These are phyloP conservation scores for Ophiostoma triangulosporum DNA, from an alignment of 2,329 filamentous ascomycete species.

Conservation along the genomic window DNA sequence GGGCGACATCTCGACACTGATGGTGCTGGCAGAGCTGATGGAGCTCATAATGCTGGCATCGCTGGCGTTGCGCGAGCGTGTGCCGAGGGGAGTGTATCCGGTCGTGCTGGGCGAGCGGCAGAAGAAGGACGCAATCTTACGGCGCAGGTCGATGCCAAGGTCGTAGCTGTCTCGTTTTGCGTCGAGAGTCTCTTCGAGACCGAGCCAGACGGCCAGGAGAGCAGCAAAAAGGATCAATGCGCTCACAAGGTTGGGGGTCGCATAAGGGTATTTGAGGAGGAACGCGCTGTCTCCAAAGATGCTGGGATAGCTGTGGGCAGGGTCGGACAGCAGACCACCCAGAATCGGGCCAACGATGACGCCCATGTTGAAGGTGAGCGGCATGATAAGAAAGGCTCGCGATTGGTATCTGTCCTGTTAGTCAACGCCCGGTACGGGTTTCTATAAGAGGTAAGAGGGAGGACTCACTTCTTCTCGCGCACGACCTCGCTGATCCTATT, in stretches of 20 bases:
- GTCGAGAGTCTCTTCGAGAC: constrained; percentile 41
- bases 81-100: constrained; percentile 24
- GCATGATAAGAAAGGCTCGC: constrained; percentile 29
- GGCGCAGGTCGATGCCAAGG: constrained; percentile 31
- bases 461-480: constrained; percentile 21
- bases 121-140: constrained; percentile 21
- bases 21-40: neutral
- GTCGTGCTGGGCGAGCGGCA: constrained; percentile 15
- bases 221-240: constrained; percentile 32
- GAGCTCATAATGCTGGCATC: constrained; percentile 16
- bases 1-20: neutral
- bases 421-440: no score
- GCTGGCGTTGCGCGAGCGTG: constrained; percentile 11
- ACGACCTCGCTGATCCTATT: constrained; percentile 30
- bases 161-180: constrained; percentile 28
- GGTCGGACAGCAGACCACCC: constrained; percentile 32
- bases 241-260: constrained; percentile 40
- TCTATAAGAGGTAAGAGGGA: neutral
- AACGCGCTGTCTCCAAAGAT: constrained; percentile 34
- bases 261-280: constrained; percentile 38
- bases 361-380: constrained; percentile 61
- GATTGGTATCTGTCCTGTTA: constrained; percentile 25
- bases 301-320: constrained; percentile 27
- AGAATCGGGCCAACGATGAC: constrained; percentile 45
- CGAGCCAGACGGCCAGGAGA: constrained; percentile 32